Conservation (phyloP, 805 yeast species). For the Hanseniaspora jakobsenii region DNA sequence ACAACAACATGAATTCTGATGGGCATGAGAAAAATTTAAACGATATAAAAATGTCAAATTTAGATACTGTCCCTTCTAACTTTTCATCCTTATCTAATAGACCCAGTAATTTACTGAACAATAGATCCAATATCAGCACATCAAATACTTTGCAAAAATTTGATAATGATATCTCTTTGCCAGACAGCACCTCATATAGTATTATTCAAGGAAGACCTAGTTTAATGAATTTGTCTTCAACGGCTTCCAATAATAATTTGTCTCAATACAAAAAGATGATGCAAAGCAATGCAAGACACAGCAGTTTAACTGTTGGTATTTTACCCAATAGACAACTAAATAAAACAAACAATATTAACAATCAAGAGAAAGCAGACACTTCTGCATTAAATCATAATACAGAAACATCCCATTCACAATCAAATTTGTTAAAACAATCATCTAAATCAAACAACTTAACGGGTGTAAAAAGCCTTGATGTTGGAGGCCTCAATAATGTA, state of each 20-base stretch:
- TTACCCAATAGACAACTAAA: slow-evolving; percentile 8
- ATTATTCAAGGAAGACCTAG: slow-evolving; percentile 5
- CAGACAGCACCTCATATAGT: background rate
- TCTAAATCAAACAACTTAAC: too few relatives aligned
- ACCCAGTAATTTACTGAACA: slow-evolving; percentile 11
- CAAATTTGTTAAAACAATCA: too few relatives aligned
- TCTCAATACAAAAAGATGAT: slow-evolving; percentile 15
- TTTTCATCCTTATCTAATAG: slow-evolving; percentile 12
- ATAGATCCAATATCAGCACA: slow-evolving; percentile 4
- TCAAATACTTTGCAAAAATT: background rate
- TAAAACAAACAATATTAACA: background rate
- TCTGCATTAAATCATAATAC: too few relatives aligned
- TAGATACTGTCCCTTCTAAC: slow-evolving; percentile 1
- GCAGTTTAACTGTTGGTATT: slow-evolving; percentile 13
- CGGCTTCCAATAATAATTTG: slow-evolving; percentile 12
- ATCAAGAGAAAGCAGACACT: slow-evolving; percentile 2
- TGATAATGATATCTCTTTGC: background rate
- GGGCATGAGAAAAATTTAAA: background rate
- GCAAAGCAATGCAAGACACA: slow-evolving; percentile 15
- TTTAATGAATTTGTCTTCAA: slow-evolving; percentile 7
- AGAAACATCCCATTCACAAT: too few relatives aligned
- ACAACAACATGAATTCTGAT: too few relatives aligned
- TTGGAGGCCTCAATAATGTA: background rate
- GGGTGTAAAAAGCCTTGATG: background rate
- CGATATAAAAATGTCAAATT: background rate